These are phyloP conservation scores for Talaromyces albobiverticillius DNA, from an alignment of 2,329 filamentous ascomycete species.

Conservation along the genomic window DNA sequence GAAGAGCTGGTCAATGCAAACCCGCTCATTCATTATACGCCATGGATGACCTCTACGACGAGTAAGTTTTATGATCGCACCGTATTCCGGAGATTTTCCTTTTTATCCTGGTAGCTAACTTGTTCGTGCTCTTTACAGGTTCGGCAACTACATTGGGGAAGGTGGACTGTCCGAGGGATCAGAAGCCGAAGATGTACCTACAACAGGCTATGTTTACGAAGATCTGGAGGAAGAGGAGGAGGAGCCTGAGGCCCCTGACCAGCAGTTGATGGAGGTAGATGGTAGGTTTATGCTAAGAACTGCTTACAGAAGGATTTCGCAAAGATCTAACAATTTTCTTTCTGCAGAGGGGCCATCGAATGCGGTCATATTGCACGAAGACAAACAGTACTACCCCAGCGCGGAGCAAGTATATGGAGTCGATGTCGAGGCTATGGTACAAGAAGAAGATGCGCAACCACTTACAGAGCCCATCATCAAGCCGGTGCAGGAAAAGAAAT, in stretches of 20 bases:
- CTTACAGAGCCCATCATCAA: constrained; percentile 90
- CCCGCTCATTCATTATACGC: background rate
- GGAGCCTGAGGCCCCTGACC: constrained; percentile 61
- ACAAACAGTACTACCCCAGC: constrained; percentile 99
- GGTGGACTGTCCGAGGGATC: constrained; percentile 83
- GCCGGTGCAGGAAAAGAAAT: constrained; percentile 92
- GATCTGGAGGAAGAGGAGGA: constrained; percentile 63
- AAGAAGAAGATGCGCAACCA: constrained; percentile 95
- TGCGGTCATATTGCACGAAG: constrained; percentile 95
- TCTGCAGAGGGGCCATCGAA: constrained; percentile 83
- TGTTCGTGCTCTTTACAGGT: constrained; percentile 53
- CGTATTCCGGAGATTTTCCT: background rate
- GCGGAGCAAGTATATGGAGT: constrained; percentile 91
- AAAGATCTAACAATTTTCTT: constrained; percentile 24
- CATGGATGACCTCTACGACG: constrained; percentile 97
- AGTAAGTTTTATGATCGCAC: constrained; percentile 52
- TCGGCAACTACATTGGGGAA: constrained; percentile 98
- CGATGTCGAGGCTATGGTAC: constrained; percentile 91
- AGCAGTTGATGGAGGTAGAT: constrained; percentile 93
- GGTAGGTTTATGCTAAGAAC: constrained; percentile 47
- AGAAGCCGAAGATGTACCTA: constrained; percentile 68
- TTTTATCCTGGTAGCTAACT: background rate
- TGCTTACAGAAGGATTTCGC: background rate
- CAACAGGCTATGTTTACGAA: constrained; percentile 76
- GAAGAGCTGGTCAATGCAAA: constrained; percentile 1